Evolutionary conservation across 148 eudicot species (phyloP), one percentile per base, ranked within the genome.

Genomic region (Rhododendron kiyosumense): DNA sequence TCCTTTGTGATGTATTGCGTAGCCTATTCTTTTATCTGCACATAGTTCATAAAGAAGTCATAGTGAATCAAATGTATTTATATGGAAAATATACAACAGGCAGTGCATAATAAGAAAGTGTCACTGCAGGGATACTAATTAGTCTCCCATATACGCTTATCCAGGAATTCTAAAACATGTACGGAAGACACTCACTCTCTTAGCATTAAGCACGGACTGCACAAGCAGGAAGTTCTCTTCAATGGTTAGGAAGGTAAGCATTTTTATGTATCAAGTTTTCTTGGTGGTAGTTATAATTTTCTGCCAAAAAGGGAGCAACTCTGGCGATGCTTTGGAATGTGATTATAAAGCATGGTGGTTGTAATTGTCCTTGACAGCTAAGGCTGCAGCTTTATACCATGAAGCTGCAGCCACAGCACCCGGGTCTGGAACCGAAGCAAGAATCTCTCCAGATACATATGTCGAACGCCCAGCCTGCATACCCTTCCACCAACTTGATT

Each of bases 321-420:
- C 13, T 17, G 6, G 52, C 71, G 77, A 51, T 73, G 38, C 75
- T 69, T 61, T 30, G 45, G 20, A 45, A 81, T 17, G 6, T 26
- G 7, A n/a, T 86, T 84, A 85, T 41, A 86, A 84, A 32, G 85
- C 78, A 83, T 45, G 73, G 57, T 41, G 41, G 22, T 71, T 71
- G 38, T 15, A 69, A 80, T 45, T 61, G 34, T 88, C 88, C 90
- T 93, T 93, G 34, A 95, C 93, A 81, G 99, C 94, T 77, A 91
- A 84, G 83, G 96, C 98, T 45, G 98, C 98, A 77, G 98, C 99
- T 85, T 85, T 87, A 82, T 94, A 97, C 99, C 99, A 97, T 73
- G 94, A 83, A 83, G 99, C 99, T 87, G 98, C 98, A 86, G 99
- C 99, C 96, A 97, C 91, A 75, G 99, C 99, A 57, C 98, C 99